Conservation (phyloP, 23 red algal species). For the Gracilaria domingensis region DNA sequence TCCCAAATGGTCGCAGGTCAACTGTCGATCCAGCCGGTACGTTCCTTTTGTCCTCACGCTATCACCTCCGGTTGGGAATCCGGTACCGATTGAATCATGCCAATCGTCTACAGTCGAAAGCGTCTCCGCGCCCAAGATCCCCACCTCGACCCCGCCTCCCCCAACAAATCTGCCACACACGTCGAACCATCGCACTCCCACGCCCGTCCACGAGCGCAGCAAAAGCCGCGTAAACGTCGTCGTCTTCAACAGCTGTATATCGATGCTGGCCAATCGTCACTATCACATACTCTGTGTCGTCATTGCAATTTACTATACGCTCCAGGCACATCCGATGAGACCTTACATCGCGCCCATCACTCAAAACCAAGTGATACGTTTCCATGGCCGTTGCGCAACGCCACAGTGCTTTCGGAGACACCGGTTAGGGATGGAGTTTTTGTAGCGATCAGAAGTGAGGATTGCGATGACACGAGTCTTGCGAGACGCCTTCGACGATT, state of each 20-base stretch:
- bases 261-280: constrained; percentile 43
- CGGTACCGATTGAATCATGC: constrained; percentile 4
- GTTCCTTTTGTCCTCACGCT: background rate
- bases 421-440: background rate
- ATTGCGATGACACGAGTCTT: constrained; percentile 6
- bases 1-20: background rate
- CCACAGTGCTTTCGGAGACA: background rate
- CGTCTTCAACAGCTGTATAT: constrained; percentile 48
- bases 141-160: background rate
- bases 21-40: background rate
- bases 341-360: constrained; percentile 29
- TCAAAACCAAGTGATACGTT: background rate
- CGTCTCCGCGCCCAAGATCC: constrained; percentile 35
- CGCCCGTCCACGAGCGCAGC: background rate
- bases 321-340: constrained; percentile 47
- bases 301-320: constrained; percentile 44
- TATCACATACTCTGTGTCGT: constrained; percentile 31
- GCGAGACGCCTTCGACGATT: constrained; percentile 12
- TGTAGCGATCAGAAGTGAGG: background rate
- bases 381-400: constrained; percentile 26
- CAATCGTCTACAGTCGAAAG: constrained; percentile 61
- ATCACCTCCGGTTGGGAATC: background rate
- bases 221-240: constrained; percentile 47
- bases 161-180: background rate
- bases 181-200: background rate